Base-by-base conservation (phyloP, 768 basidiomycete species). In the Heimioporus sp. region DNA sequence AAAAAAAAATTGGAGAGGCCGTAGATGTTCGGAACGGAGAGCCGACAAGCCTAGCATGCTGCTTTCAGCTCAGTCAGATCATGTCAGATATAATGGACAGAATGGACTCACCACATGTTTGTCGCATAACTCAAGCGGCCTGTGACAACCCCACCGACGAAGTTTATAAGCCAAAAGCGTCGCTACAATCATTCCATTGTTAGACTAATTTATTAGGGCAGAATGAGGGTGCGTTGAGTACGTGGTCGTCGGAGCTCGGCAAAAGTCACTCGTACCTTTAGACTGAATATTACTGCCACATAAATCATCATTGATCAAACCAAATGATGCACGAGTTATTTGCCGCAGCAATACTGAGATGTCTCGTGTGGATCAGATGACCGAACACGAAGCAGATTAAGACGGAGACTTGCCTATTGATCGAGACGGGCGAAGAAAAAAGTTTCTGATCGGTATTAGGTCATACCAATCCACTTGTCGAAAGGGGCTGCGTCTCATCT, bases 271-370 rank as follows among this genome's bases (percentile, higher is more conserved):
- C 46, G 42, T 56, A 65, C 59, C 59, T 54, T 38, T 46, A 21
- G 52, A 50, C 43, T 20, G 49, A 56, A 51, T 42, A 35, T 43
- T 28, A 45, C 40, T 51, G 50, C 58, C 60, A 17, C 49, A 47
- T 16, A 43, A 36, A 57, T 55, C 45, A 60, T 46, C 52, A 60
- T 59, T 44, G 54, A 57, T 62, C 51, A 45, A 52, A 48, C 48
- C 37, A 37, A 43, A 35, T 63, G 58, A 65, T 65, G 8, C 63
- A 65, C 60, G 63, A 65, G 63, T 63, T 48, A 48, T 43, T 48
- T 50, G 51, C 63, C 52, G 49, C 55, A 44, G 42, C 46, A 63
- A 52, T 44, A 44, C 40, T 47, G 48, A 35, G 48, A 21, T 37
- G 38, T 13, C 13, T 55, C 43, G 38, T 52, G 45, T 43, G 57